Percentiles rank a stretch among this genome's conserved stretches.
Evolutionary conservation across 2,329 filamentous ascomycete genomes (phyloP).

Genomic region (Claviceps quebecensis): DNA sequence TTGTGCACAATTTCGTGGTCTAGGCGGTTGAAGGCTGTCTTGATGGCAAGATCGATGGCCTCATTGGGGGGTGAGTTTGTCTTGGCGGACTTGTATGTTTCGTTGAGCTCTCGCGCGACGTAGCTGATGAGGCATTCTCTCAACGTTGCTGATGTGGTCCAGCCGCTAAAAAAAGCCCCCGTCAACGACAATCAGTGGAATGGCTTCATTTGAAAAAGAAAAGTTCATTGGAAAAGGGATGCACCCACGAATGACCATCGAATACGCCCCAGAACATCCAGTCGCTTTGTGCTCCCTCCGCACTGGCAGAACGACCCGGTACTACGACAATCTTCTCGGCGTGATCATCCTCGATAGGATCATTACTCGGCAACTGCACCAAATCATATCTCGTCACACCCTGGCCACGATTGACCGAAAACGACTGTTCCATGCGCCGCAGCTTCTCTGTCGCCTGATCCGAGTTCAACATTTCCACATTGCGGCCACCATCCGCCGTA

Average conservation of each 20-base stretch:
- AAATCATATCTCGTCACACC: slow-evolving; percentile 92
- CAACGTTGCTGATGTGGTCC: slow-evolving; percentile 94
- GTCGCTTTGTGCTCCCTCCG: slow-evolving; percentile 42
- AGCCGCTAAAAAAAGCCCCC: slow-evolving; percentile 46
- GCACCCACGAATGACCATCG: slow-evolving; percentile 77
- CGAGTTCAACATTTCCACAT: slow-evolving; percentile 91
- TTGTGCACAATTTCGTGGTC: slow-evolving; percentile 92
- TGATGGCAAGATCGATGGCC: slow-evolving; percentile 81
- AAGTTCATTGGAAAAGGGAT: slow-evolving; percentile 4
- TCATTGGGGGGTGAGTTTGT: slow-evolving; percentile 57
- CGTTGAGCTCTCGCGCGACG: slow-evolving; percentile 84
- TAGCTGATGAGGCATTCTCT: slow-evolving; percentile 85
- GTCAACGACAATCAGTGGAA: neutral
- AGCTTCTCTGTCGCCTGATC: slow-evolving; percentile 88
- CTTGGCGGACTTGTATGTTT: slow-evolving; percentile 65
- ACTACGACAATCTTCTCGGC: slow-evolving; percentile 96
- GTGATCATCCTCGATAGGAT: slow-evolving; percentile 96
- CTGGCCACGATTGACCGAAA: slow-evolving; percentile 73
- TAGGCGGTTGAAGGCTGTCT: slow-evolving; percentile 73
- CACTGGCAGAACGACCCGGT: slow-evolving; percentile 38
- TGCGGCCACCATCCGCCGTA: slow-evolving; percentile 68
- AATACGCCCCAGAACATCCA: slow-evolving; percentile 99
- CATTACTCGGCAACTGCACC: slow-evolving; percentile 88
- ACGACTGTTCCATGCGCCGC: slow-evolving; percentile 81
- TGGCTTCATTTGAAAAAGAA: neutral